Evolutionary conservation across 2,329 filamentous ascomycete species (phyloP), one percentile per base, ranked within the genome.

Genomic region (Hypoxylon sp.): DNA sequence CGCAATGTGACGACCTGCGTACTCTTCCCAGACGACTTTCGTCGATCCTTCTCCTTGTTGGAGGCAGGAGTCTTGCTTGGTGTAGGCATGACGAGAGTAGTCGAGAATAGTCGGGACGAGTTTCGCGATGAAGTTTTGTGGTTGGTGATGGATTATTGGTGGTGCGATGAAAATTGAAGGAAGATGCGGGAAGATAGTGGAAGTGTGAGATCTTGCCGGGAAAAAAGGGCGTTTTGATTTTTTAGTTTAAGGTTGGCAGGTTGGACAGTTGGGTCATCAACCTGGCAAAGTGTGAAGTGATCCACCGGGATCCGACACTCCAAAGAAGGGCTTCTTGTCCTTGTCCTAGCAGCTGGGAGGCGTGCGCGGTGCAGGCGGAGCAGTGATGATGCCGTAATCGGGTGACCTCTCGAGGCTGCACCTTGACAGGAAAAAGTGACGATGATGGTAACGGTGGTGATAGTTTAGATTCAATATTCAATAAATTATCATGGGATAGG

Each of bases 1-100:
- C 75, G 80, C 45, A 87, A 69, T 5, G 75, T 84, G 64, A 86
- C 69, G 52, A 84, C 51, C 40, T 76, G 31, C 35, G 63, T 60
- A 25, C 61, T 44, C 59, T 69, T 67, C 46, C 65, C 66, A 4
- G 67, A 62, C 21, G 74, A 75, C 70, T 75, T 77, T 58, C 74
- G 73, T 23, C 74, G 71, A 55, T 77, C 74, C 63, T 76, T 77
- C 57, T 76, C 74, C 65, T 75, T 77, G 56, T 64, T 59, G 51
- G 69, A 59, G 51, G 67, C 57, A 26, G 68, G 66, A 15, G 63
- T 62, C 64, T 74, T 74, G 63, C 59, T 65, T 15, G 66, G 58
- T 29, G 71, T 63, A 41, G 72, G 63, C 73, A 75, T 75, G 30
- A 47, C 61, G 55, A 51, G 8, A n/a, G n/a, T n/a, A n/a, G n/a